These are phyloP conservation scores for Psilocybe azurescens DNA, from an alignment of 768 basidiomycete genomes.

Conservation along the genomic window DNA sequence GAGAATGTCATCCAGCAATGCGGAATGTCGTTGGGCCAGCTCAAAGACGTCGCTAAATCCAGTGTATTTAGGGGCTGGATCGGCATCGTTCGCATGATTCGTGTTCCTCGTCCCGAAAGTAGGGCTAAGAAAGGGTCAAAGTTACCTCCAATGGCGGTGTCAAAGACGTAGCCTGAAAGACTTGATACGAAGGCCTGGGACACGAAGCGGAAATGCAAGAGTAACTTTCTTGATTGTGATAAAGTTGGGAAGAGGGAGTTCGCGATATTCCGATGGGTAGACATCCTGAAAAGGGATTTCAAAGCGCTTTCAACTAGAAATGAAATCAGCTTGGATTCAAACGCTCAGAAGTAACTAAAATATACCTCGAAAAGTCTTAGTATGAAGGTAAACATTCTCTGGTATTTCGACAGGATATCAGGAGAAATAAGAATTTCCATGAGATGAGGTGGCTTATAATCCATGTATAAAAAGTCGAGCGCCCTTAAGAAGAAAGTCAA, in stretches of 20 bases:
- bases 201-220: conserved; percentile 76
- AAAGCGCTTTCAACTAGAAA: conserved; percentile 69
- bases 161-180: conserved; percentile 77
- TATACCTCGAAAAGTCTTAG: conserved; percentile 81
- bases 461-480: conserved; percentile 87
- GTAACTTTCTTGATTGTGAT: conserved; percentile 51
- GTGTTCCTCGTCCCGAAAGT: conserved; percentile 27
- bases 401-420: conserved; percentile 82
- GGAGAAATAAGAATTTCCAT: conserved; percentile 75
- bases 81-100: background rate
- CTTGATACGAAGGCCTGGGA: conserved; percentile 71
- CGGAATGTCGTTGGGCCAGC: conserved; percentile 69
- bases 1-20: conserved; percentile 74
- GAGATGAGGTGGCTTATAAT: conserved; percentile 87
- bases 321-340: background rate
- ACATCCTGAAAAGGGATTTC: conserved; percentile 69
- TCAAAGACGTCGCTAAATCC: conserved; percentile 76
- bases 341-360: background rate
- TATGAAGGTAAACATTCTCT: conserved; percentile 81
- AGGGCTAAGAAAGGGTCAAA: conserved; percentile 70
- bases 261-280: conserved; percentile 37
- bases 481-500: conserved; percentile 53
- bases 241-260: conserved; percentile 65
- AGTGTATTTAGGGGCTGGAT: conserved; percentile 5
- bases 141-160: conserved; percentile 81